Evolutionary conservation across 2,329 filamentous ascomycete species (phyloP).

Genomic region (Tympanopsis confertula): DNA sequence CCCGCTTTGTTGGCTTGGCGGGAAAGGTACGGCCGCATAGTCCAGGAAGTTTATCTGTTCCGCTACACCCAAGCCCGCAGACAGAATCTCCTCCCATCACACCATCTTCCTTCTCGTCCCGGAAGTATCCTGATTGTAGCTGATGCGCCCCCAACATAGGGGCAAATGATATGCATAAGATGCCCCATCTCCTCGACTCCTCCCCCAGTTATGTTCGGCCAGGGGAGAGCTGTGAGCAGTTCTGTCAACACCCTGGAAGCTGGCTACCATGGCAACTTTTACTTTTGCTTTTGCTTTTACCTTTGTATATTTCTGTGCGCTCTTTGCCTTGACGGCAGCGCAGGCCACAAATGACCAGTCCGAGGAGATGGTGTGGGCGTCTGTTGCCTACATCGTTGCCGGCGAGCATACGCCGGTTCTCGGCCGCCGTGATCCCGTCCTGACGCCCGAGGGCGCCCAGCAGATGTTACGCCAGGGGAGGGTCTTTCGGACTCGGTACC

Average conservation of each 20-base stretch:
- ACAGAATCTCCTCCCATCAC: neutral
- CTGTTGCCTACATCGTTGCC: slow-evolving; percentile 33
- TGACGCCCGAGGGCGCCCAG: slow-evolving; percentile 41
- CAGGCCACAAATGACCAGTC: slow-evolving; percentile 11
- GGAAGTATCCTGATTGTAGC: too few relatives aligned
- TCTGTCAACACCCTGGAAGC: neutral
- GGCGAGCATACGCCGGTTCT: slow-evolving; percentile 38
- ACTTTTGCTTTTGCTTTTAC: too few relatives aligned
- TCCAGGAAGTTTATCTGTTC: too few relatives aligned
- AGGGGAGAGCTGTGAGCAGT: too few relatives aligned
- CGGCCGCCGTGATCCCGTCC: slow-evolving; percentile 12
- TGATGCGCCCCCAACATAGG: too few relatives aligned
- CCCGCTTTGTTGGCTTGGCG: too few relatives aligned
- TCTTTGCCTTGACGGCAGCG: slow-evolving; percentile 13
- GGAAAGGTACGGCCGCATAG: too few relatives aligned
- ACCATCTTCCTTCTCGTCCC: neutral
- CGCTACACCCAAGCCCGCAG: too few relatives aligned
- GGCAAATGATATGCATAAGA: too few relatives aligned
- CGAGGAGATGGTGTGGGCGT: slow-evolving; percentile 33
- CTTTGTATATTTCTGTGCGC: slow-evolving; percentile 8
- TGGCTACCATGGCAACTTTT: neutral
- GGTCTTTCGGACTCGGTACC: slow-evolving; percentile 35
- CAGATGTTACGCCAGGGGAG: slow-evolving; percentile 36
- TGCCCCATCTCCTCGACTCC: too few relatives aligned
- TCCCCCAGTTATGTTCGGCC: too few relatives aligned